Conservation (phyloP, 768 basidiomycete species). For the Dacryopinax primogenitus region DNA sequence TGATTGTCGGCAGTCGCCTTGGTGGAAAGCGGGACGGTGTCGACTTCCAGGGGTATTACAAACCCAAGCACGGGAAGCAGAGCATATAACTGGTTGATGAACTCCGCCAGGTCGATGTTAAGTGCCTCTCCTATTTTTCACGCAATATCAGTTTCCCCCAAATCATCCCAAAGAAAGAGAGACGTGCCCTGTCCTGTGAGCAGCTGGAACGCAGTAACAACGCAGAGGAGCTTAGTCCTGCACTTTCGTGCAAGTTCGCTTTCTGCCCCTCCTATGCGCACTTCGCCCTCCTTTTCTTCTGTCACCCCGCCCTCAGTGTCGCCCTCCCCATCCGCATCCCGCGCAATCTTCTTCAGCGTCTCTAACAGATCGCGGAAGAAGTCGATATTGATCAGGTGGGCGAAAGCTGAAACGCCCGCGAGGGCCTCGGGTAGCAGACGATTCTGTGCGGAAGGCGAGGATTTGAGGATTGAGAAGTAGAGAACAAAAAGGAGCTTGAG, state of each 20-base stretch:
- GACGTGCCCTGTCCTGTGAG: slow-evolving; percentile 81
- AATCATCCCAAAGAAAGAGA: slow-evolving; percentile 16
- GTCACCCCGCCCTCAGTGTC: slow-evolving; percentile 14
- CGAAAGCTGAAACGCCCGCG: slow-evolving; percentile 82
- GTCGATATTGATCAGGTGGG: slow-evolving; percentile 94
- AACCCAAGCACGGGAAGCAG: slow-evolving; percentile 59
- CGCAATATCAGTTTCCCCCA: slow-evolving; percentile 12
- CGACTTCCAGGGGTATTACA: slow-evolving; percentile 45
- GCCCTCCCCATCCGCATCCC: background rate
- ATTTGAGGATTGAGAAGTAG: slow-evolving; percentile 92
- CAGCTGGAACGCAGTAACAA: slow-evolving; percentile 94
- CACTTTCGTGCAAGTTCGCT: slow-evolving; percentile 20
- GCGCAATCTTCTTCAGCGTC: slow-evolving; percentile 66
- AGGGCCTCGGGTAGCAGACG: slow-evolving; percentile 69
- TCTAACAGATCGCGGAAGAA: slow-evolving; percentile 93
- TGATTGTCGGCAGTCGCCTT: slow-evolving; percentile 22
- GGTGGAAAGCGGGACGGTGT: slow-evolving; percentile 34
- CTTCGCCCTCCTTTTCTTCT: slow-evolving; percentile 10
- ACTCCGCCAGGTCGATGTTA: slow-evolving; percentile 86
- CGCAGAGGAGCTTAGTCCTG: slow-evolving; percentile 48
- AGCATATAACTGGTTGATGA: slow-evolving; percentile 69
- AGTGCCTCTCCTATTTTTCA: slow-evolving; percentile 86
- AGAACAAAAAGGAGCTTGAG: slow-evolving; percentile 92
- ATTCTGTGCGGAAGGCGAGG: slow-evolving; percentile 36
- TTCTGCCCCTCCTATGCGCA: slow-evolving; percentile 11